These are phyloP conservation scores for Globisporangium middletonii DNA, from an alignment of 352 stramenopile species.

Conservation along the genomic window DNA sequence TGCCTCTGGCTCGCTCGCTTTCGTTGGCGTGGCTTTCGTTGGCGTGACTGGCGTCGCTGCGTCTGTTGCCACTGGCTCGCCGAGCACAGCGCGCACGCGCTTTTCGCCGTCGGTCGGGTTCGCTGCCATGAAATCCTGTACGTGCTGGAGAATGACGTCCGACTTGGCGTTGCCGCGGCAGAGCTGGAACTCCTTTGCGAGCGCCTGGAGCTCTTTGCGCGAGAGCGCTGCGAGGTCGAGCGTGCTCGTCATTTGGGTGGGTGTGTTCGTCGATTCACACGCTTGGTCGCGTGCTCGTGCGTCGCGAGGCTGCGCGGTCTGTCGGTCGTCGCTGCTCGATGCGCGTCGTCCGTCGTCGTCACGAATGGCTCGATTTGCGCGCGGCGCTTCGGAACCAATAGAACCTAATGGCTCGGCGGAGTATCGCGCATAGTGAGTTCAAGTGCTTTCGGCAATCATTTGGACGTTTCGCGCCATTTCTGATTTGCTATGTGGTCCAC, in stretches of 20 bases:
- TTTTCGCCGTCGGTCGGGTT: slow-evolving; percentile 33
- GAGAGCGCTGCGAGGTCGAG: slow-evolving; percentile 37
- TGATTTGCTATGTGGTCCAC: too few species aligned
- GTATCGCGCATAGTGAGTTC: too few species aligned
- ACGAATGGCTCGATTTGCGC: too few species aligned
- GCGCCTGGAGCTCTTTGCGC: slow-evolving; percentile 53
- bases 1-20: slow-evolving; percentile 1
- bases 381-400: too few species aligned
- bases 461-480: too few species aligned
- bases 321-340: too few species aligned
- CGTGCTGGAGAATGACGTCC: slow-evolving; percentile 49
- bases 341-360: too few species aligned
- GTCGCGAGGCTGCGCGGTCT: too few species aligned
- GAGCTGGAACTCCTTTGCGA: slow-evolving; percentile 58
- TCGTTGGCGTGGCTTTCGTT: slow-evolving; percentile 6
- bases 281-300: too few species aligned
- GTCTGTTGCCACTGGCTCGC: background rate
- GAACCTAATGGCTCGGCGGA: too few species aligned
- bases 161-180: slow-evolving; percentile 66
- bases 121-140: slow-evolving; percentile 33
- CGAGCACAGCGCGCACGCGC: slow-evolving; percentile 24
- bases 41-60: slow-evolving; percentile 4
- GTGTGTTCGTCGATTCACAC: background rate
- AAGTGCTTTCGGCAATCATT: too few species aligned
- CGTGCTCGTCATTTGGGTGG: background rate